Evolutionary conservation across 2,329 filamentous ascomycete species (phyloP).

Genomic region (Diaporthe longicolla): DNA sequence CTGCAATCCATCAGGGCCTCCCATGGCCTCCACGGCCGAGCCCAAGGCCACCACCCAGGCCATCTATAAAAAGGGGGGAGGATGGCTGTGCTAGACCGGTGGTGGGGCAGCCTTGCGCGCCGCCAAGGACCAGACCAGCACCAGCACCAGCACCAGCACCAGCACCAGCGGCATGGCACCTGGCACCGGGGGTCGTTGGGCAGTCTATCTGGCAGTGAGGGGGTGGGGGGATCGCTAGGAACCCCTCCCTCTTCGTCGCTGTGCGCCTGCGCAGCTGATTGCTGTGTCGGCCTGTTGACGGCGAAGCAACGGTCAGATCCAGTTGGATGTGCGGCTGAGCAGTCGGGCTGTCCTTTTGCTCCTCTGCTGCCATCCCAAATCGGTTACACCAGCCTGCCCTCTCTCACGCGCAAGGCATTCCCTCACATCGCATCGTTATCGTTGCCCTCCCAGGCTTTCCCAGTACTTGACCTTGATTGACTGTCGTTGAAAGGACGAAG

Average conservation of each 20-base stretch:
- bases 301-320: slow-evolving; percentile 17
- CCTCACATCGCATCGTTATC: slow-evolving; percentile 11
- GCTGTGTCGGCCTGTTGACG: slow-evolving; percentile 19
- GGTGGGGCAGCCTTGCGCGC: slow-evolving; percentile 30
- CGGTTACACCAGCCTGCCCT: slow-evolving; percentile 26
- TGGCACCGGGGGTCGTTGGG: slow-evolving; percentile 1
- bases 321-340: slow-evolving; percentile 27
- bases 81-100: slow-evolving; percentile 29
- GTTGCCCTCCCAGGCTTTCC: background rate
- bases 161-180: slow-evolving; percentile 12
- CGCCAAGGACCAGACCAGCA: slow-evolving; percentile 25
- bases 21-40: slow-evolving; percentile 24
- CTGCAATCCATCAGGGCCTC: slow-evolving; percentile 13
- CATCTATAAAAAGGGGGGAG: slow-evolving; percentile 27
- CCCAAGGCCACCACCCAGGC: background rate
- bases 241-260: slow-evolving; percentile 18
- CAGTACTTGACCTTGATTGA: background rate
- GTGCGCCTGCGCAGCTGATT: slow-evolving; percentile 3
- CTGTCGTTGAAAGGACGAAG: slow-evolving; percentile 17
- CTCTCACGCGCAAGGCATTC: slow-evolving; percentile 24
- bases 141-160: slow-evolving; percentile 20
- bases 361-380: slow-evolving; percentile 24
- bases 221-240: background rate
- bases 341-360: slow-evolving; percentile 2
- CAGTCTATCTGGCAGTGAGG: slow-evolving; percentile 1